Conservation (phyloP, 495 filamentous ascomycete species). For the Jackrogersella minutella region DNA sequence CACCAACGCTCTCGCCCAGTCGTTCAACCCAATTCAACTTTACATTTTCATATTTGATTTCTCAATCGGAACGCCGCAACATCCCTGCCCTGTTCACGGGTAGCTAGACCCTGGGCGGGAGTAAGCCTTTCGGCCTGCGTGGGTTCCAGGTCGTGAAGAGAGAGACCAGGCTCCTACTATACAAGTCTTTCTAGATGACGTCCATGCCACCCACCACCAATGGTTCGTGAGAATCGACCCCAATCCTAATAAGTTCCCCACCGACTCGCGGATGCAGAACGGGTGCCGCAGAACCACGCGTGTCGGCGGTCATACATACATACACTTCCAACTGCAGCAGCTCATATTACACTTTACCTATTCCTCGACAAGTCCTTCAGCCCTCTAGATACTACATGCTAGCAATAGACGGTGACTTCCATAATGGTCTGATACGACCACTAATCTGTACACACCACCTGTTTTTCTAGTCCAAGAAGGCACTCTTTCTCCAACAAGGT, state of each 20-base stretch:
- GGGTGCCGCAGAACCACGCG: conserved; percentile 27
- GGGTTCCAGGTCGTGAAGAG: not conserved
- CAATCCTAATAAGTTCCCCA: conserved; percentile 30
- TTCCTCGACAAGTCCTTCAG: conserved; percentile 16
- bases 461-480: conserved; percentile 25
- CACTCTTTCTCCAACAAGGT: conserved; percentile 27
- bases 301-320: conserved; percentile 19
- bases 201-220: conserved; percentile 18
- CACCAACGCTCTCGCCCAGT: conserved; percentile 20
- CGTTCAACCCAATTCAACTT: conserved; percentile 14
- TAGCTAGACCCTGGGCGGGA: conserved; percentile 32
- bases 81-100: conserved; percentile 29
- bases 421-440: conserved; percentile 28
- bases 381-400: conserved; percentile 27
- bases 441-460: conserved; percentile 36
- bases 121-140: conserved; percentile 25
- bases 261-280: conserved; percentile 22
- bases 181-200: conserved; percentile 28
- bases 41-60: conserved; percentile 29
- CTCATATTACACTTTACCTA: conserved; percentile 29
- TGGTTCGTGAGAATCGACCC: conserved; percentile 33
- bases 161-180: conserved; percentile 6
- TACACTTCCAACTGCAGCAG: conserved; percentile 29
- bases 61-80: conserved; percentile 32
- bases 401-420: conserved; percentile 25